Evolutionary conservation across 768 basidiomycete species (phyloP).

Genomic region (Boletellus ananas): DNA sequence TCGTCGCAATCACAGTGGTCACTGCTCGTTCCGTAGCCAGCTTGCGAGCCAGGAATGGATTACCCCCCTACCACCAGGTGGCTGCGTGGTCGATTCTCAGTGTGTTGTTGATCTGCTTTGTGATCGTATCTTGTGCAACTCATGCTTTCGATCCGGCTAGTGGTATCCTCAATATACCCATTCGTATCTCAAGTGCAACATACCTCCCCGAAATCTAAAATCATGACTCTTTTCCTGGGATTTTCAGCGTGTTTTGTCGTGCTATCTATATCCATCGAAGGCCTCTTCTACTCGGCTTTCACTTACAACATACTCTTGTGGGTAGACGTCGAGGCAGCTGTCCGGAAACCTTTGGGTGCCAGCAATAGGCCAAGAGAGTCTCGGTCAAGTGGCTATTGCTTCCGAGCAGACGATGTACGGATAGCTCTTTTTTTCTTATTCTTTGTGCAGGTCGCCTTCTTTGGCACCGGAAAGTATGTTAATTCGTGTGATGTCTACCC

Average conservation of each 20-base stretch:
- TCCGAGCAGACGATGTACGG: conserved; percentile 60
- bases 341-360: conserved; percentile 8
- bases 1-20: conserved; percentile 46
- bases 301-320: conserved; percentile 59
- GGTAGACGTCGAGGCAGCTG: conserved; percentile 56
- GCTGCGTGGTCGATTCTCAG: conserved; percentile 64
- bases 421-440: conserved; percentile 81
- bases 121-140: background rate
- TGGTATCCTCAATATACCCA: conserved; percentile 47
- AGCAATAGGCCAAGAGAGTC: conserved; percentile 1
- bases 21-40: conserved; percentile 56
- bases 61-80: conserved; percentile 58
- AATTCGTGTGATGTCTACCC: background rate
- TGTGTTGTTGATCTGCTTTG: conserved; percentile 29
- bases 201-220: conserved; percentile 44
- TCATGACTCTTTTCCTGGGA: conserved; percentile 62
- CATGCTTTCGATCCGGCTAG: conserved; percentile 38
- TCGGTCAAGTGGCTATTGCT: conserved; percentile 32
- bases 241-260: conserved; percentile 75
- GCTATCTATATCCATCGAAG: conserved; percentile 79
- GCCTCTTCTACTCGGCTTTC: conserved; percentile 74
- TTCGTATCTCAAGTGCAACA: conserved; percentile 38
- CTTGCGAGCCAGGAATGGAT: conserved; percentile 62
- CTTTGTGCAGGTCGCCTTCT: conserved; percentile 84
- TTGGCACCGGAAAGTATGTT: conserved; percentile 78